Percentiles rank a stretch among this genome's conserved stretches.
phyloP scores from a whole-genome alignment of 805 yeast genomes.

The Wickerhamomyces sydowiorum region DNA sequence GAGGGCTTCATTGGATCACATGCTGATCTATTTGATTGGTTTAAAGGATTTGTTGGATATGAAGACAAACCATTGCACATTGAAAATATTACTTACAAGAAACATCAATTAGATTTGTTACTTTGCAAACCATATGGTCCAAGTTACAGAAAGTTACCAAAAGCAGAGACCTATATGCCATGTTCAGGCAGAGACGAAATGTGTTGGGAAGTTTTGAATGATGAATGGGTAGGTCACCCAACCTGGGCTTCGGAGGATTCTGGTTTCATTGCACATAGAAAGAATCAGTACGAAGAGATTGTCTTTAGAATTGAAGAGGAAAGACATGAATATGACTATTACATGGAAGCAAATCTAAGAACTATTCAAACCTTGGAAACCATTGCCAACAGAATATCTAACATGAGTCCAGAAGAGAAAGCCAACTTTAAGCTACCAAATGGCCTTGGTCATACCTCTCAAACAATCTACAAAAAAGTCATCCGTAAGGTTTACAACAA shows the following conservation, averaged over 20 bases:
- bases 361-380: conserved; percentile 95
- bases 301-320: conserved; percentile 94
- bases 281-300: conserved; percentile 96
- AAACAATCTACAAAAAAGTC: conserved; percentile 89
- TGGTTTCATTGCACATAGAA: conserved; percentile 97
- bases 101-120: conserved; percentile 85
- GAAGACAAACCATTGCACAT: conserved; percentile 81
- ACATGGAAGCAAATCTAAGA: conserved; percentile 90
- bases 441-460: conserved; percentile 88
- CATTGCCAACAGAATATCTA: conserved; percentile 87
- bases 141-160: conserved; percentile 87
- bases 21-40: conserved; percentile 82
- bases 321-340: conserved; percentile 93
- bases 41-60: conserved; percentile 84
- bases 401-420: conserved; percentile 89
- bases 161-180: conserved; percentile 92
- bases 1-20: conserved; percentile 81
- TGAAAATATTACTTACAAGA: conserved; percentile 81
- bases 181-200: conserved; percentile 97
- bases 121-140: conserved; percentile 95
- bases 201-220: conserved; percentile 98
- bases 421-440: conserved; percentile 81
- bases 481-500: conserved; percentile 88
- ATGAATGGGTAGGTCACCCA: conserved; percentile 99
- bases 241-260: conserved; percentile 99